phyloP scores from a whole-genome alignment of 1,139 yeast genomes.

The Ogataea hybrid region DNA sequence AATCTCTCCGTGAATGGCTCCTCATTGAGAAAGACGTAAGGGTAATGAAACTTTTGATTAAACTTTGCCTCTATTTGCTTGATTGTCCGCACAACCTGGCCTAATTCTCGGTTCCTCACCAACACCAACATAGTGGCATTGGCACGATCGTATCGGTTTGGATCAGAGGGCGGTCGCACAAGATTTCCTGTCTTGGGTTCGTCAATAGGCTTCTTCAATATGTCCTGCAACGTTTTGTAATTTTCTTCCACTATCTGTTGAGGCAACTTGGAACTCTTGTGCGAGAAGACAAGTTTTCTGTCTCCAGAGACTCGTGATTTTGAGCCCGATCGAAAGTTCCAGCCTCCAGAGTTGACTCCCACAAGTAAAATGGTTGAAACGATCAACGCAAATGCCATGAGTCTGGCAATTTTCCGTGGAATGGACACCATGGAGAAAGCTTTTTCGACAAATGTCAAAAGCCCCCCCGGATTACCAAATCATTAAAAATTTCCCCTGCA shows the following conservation, averaged over 20 bases:
- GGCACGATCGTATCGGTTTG: slow-evolving; percentile 43
- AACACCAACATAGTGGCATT: slow-evolving; percentile 74
- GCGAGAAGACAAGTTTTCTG: neutral
- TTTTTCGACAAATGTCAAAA: slow-evolving; percentile 3
- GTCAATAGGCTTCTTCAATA: slow-evolving; percentile 36
- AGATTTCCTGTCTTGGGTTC: slow-evolving; percentile 50
- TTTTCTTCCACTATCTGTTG: slow-evolving; percentile 38
- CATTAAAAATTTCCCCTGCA: slow-evolving; percentile 4
- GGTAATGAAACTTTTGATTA: slow-evolving; percentile 69
- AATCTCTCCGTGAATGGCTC: slow-evolving; percentile 59
- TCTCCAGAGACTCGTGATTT: neutral
- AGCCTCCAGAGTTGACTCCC: slow-evolving; percentile 7
- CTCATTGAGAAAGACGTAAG: slow-evolving; percentile 80
- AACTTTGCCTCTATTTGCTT: slow-evolving; percentile 59
- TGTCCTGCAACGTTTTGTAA: slow-evolving; percentile 34
- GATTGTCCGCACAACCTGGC: slow-evolving; percentile 50
- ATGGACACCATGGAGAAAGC: slow-evolving; percentile 8
- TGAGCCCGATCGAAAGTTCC: neutral
- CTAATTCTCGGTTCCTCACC: slow-evolving; percentile 63
- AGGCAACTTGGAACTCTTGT: neutral
- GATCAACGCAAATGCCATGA: slow-evolving; percentile 9
- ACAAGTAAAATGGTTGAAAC: slow-evolving; percentile 9
- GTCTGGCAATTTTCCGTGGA: slow-evolving; percentile 14
- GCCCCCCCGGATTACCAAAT: slow-evolving; percentile 8
- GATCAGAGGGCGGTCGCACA: slow-evolving; percentile 26